A percentile compares a stretch with the other conserved stretches of the same genome.
Conservation (phyloP, 1,284 basidiomycete genomes). For the Rhodotorula sp. region DNA sequence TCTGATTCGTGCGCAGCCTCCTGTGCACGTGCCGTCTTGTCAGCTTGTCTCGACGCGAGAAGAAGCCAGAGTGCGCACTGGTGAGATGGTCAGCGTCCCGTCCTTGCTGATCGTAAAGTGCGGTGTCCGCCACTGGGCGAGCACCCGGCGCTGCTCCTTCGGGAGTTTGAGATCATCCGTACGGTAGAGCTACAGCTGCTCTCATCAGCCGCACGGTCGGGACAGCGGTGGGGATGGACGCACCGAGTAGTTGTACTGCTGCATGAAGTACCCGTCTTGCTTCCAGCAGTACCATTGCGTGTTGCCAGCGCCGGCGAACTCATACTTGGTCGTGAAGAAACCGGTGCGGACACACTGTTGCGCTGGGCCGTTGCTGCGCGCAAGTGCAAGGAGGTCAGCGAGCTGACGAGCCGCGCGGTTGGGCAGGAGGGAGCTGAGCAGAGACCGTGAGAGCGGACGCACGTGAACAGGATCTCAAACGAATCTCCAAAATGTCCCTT, state of each 20-base stretch:
- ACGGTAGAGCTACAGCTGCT: neutral
- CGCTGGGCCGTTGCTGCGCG: neutral
- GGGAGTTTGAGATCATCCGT: neutral
- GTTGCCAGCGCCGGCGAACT: neutral
- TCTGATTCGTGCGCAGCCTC: neutral
- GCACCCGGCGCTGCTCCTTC: neutral
- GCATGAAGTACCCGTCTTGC: neutral
- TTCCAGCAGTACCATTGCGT: neutral
- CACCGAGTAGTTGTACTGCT: slow-evolving; percentile 1
- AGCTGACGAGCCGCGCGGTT: no score
- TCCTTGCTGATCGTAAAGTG: slow-evolving; percentile 9
- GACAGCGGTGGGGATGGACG: neutral
- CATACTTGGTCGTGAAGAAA: neutral
- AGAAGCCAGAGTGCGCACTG: neutral
- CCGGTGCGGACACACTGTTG: neutral
- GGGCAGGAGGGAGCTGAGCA: neutral
- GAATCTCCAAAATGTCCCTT: slow-evolving; percentile 2
- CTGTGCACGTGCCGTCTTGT: neutral
- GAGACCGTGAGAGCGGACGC: neutral
- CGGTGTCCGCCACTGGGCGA: slow-evolving; percentile 14
- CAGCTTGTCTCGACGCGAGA: rapidly evolving
- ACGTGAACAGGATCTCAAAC: neutral
- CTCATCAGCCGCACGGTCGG: no score
- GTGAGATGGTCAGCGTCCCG: slow-evolving; percentile 6
- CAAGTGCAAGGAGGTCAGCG: neutral